Base-by-base conservation (phyloP, 345 rosid genomes). In the Erucastrum elatum region DNA sequence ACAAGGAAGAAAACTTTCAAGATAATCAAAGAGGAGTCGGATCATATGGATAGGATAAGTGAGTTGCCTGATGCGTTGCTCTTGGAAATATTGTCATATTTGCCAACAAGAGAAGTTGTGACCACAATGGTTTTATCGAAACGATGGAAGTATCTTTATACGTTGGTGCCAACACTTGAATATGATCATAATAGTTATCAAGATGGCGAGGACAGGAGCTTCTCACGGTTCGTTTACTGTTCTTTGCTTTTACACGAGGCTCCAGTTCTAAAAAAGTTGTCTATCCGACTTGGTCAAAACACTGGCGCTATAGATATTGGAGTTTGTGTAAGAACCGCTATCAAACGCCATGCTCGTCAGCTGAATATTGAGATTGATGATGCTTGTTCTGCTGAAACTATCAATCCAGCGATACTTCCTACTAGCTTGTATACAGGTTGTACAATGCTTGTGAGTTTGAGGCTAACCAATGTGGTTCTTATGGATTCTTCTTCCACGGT, bases 41-140 rank as follows among this genome's bases (percentile, higher is more conserved):
- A 5, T 56, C 62, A 10, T 27, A 61, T 44, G 76, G 76, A 44
- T 62, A 44, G 12, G 34, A 17, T 56, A 17, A 70, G 74, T 70
- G 21, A 70, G 5, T 12, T 70, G 46, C 44, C 25, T 64, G 27
- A 64, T 33, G 67, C 15, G 34, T 21, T 71, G 1, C 56, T 71
- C 56, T 60, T 59, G 35, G 8, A 4, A 2, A 71, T 71, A 59
- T 26, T 59, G 63, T 64, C 70, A 44, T 31, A 31, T 3, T 9
- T 49, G 0, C 63, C 77, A 10, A 41, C 59, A 10, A 64, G 34
- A 49, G 49, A 31, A 16, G 70, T 33, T 8, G 49, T 74, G 34
- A 33, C 37, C 55, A 71, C 75, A 4, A 71, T 58, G 65, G 75
- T 71, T 25, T n/a, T 71, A 53, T 71, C 75, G 4, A 71, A 71